phyloP scores from a whole-genome alignment of 2,329 filamentous ascomycete genomes.

The Claviceps monticola region DNA sequence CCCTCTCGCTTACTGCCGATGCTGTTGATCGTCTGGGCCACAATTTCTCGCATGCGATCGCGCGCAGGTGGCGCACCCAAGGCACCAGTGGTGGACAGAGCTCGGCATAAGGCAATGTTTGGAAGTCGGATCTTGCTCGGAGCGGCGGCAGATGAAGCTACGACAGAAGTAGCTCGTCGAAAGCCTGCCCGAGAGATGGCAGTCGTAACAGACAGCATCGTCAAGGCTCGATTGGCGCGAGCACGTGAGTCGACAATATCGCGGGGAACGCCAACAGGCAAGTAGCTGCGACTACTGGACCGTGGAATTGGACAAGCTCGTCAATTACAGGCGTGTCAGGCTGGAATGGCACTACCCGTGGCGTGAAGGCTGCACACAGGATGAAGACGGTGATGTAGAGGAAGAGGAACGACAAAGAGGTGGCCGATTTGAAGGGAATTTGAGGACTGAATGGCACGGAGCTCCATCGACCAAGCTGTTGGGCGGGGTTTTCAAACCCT shows the following conservation, averaged over 20 bases:
- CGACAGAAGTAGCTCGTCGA: neutral
- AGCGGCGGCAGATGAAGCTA: neutral
- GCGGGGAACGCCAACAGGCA: neutral
- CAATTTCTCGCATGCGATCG: slow-evolving; percentile 3
- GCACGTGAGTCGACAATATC: neutral
- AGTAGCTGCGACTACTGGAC: no score
- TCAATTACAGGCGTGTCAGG: no score
- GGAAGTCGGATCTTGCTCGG: neutral
- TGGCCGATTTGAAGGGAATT: neutral
- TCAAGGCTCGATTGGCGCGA: neutral
- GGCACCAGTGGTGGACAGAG: neutral
- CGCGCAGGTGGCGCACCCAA: neutral
- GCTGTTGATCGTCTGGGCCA: slow-evolving; percentile 5
- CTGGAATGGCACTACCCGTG: no score
- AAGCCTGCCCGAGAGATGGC: neutral
- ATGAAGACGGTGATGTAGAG: neutral
- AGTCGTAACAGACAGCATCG: slow-evolving; percentile 3
- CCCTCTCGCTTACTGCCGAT: slow-evolving; percentile 5
- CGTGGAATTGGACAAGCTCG: no score
- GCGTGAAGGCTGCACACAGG: neutral
- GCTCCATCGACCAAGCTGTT: neutral
- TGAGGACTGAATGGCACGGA: neutral
- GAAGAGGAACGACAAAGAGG: neutral
- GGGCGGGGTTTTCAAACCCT: neutral
- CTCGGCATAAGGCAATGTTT: neutral